Base-by-base conservation (phyloP, 2,329 filamentous ascomycete species). In the Fusarium poae region DNA sequence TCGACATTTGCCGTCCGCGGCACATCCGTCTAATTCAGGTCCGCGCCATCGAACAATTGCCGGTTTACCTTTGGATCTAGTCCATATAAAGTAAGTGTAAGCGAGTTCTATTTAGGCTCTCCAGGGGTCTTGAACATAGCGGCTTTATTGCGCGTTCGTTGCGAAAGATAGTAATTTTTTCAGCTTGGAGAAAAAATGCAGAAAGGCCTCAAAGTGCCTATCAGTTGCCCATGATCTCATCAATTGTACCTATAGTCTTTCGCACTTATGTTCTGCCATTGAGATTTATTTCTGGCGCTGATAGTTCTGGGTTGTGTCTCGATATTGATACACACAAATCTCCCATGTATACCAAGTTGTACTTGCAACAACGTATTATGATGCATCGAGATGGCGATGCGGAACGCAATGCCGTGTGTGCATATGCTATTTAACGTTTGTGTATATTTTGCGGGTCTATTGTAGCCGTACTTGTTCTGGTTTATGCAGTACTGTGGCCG, bases 1-100 rank as follows among this genome's bases (percentile, higher is more conserved):
- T 74, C 72, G 70, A 74, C 72, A 68, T 73, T 67, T 74, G 72
- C 70, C 72, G 72, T 68, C 63, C 70, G 67, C 71, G 72, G 70
- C 64, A 72, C 62, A 64, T 71, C 70, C 55, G 48, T 65, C 57
- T 71, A 68, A 62, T 64, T 59, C 67, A 68, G 65, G 59, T 57
- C 64, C 57, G 63, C 62, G 55, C 68, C 65, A 59, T 58, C 60
- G 23, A 57, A 39, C 66, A 72, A 74, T 62, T 74, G 72, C 72
- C 70, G 72, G 56, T 48, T 60, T 58, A 63, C 20, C 23, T 55
- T 57, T 25, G 13, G 15, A 18, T 34, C 62, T 57, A 62, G 50
- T 44, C 67, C 65, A 30, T 13, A 67, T 50, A 50, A 11, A 67
- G 67, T 68, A 64, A 55, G 54, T 65, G 13, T 35, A 52, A 54